Conservation (phyloP, 441 rosid genomes). For the Flueggea neowawraea region DNA sequence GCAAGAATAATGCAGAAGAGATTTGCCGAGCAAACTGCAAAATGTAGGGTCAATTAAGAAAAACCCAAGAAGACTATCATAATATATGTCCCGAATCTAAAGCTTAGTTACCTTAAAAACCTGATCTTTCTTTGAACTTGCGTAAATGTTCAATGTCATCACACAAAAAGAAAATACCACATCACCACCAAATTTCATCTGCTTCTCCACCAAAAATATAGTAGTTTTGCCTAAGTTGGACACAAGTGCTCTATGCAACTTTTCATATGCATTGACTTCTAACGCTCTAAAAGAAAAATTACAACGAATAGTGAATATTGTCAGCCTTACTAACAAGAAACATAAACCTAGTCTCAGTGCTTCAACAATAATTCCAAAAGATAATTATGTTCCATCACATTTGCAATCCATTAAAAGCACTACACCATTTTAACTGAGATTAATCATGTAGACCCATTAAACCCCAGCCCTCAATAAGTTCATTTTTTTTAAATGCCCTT, state of each 20-base stretch:
- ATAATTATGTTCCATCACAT: no score
- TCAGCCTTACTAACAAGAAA: neutral
- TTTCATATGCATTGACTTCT: conserved; percentile 58
- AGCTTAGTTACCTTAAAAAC: conserved; percentile 49
- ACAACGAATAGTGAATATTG: conserved; percentile 5
- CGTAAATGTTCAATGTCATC: conserved; percentile 47
- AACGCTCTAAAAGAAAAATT: conserved; percentile 38
- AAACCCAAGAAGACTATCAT: neutral
- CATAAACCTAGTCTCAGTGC: no score
- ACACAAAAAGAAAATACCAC: conserved; percentile 40
- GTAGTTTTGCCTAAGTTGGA: conserved; percentile 48
- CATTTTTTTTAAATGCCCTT: no score
- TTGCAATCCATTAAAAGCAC: no score
- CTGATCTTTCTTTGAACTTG: conserved; percentile 59
- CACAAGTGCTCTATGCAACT: conserved; percentile 49
- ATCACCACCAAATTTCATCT: conserved; percentile 39
- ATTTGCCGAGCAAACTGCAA: conserved; percentile 69
- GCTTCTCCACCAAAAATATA: conserved; percentile 50
- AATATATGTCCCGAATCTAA: conserved; percentile 5
- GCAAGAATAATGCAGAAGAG: conserved; percentile 52
- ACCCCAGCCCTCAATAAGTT: no score
- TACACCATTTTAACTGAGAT: no score
- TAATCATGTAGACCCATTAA: no score
- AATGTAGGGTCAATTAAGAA: conserved; percentile 16
- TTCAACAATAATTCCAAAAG: no score